Evolutionary conservation across 495 filamentous ascomycete species (phyloP).

Genomic region (Pyrenula massariospora): DNA sequence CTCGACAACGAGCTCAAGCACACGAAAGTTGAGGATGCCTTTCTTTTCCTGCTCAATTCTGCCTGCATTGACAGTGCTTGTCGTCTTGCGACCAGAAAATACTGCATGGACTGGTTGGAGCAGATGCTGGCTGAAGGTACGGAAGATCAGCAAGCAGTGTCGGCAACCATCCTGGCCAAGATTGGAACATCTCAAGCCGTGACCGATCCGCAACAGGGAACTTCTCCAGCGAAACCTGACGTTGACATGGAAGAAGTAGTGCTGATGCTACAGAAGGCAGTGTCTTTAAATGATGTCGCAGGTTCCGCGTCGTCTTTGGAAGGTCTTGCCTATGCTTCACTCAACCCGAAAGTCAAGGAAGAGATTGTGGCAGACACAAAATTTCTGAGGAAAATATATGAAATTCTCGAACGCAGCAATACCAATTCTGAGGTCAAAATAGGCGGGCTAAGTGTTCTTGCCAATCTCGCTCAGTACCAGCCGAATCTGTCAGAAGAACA

Average conservation of each 20-base stretch:
- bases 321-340: conserved; percentile 82
- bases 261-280: conserved; percentile 53
- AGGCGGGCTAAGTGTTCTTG: conserved; percentile 70
- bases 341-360: conserved; percentile 75
- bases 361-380: conserved; percentile 50
- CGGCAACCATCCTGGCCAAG: conserved; percentile 80
- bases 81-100: conserved; percentile 64
- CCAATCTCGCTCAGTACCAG: conserved; percentile 72
- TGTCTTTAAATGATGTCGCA: conserved; percentile 18
- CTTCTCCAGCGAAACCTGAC: conserved; percentile 15
- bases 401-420: conserved; percentile 44
- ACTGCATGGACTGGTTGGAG: conserved; percentile 74
- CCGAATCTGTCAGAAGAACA: conserved; percentile 80
- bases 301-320: conserved; percentile 63
- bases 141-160: conserved; percentile 52
- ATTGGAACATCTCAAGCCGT: conserved; percentile 28
- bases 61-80: conserved; percentile 75
- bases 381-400: conserved; percentile 57
- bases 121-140: conserved; percentile 59
- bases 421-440: conserved; percentile 64
- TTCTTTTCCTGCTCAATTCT: conserved; percentile 78
- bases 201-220: conserved; percentile 9
- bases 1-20: conserved; percentile 65
- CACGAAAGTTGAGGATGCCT: conserved; percentile 65
- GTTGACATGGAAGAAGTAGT: conserved; percentile 36